phyloP scores from a whole-genome alignment of 345 rosid species.

The Hirschfeldia incana region DNA sequence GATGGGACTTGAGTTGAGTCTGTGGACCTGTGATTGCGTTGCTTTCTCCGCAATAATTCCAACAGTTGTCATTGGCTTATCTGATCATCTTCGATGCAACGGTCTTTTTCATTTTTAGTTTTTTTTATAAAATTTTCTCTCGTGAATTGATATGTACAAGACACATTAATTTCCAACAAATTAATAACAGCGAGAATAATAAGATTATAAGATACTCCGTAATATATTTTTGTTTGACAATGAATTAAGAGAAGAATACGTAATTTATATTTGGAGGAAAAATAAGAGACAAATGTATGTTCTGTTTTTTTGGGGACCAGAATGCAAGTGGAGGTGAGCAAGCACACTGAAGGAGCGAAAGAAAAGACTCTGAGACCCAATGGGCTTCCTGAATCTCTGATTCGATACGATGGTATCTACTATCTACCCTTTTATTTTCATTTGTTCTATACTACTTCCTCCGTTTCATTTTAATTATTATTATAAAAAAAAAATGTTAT shows the following conservation, averaged over 20 bases:
- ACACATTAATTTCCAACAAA: neutral
- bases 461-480: too few species aligned
- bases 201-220: neutral
- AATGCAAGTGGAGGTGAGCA: constrained; percentile 98
- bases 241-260: neutral
- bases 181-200: neutral
- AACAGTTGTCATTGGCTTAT: neutral
- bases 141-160: neutral
- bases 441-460: neutral
- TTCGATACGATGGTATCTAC: constrained; percentile 80
- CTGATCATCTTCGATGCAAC: constrained; percentile 14
- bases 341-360: constrained; percentile 86
- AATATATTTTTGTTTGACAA: neutral
- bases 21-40: constrained; percentile 35
- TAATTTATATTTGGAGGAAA: neutral
- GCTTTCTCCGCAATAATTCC: constrained; percentile 31
- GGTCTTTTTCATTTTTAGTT: neutral
- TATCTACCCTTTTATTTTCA: neutral
- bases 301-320: constrained; percentile 46
- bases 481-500: too few species aligned
- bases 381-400: constrained; percentile 93
- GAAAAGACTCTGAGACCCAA: constrained; percentile 82
- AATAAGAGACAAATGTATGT: neutral
- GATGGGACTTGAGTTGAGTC: constrained; percentile 28
- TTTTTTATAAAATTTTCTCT: neutral